Base-by-base conservation (phyloP, 2,329 filamentous ascomycete species). In the Parascedosporium putredinis region DNA sequence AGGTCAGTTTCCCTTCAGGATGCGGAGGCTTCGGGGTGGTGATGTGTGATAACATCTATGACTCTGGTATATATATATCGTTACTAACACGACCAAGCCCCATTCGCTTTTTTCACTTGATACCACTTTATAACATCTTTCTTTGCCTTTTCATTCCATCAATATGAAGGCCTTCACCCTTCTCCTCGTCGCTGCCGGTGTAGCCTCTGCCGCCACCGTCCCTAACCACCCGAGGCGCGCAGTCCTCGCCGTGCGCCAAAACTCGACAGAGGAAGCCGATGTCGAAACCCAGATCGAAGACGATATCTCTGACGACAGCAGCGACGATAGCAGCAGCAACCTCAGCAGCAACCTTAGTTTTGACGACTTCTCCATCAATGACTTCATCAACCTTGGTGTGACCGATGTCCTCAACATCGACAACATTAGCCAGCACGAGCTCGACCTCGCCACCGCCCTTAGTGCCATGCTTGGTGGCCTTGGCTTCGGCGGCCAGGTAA, bases 401-500 rank as follows among this genome's bases (percentile, higher is more conserved):
- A 46, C 53, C 44, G 49, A 43, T 27, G 24, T 43, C 20, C 47
- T 50, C 10, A 22, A 27, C 25, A 50, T 49, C 25, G 27, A 31
- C 34, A 36, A 42, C 33, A 2, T 51, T 33, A 22, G 22, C 14
- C 31, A 42, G 16, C 54, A 60, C 42, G 43, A 45, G 36, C 25
- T 46, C 36, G 5, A 44, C 23, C 44, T 58, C 23, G 45, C 51
- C n/a, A 46, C 52, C 50, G 51, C 42, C 51, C 52, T 56, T 24
- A 42, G 48, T 29, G 54, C 56, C 18, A 56, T 62, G 24, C 54
- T 60, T 38, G 57, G 56, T 50, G 51, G 50, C 55, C 56, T 62
- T 45, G 57, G 59, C 50, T 55, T 63, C 46, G 54, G 55, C 36
- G 50, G 53, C 24, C 50, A 61, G 46, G 51, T 63, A 51, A 54